Evolutionary conservation across 768 basidiomycete genomes (phyloP), one percentile per base, ranked within the genome.

Genomic region (Suillus alpinus): DNA sequence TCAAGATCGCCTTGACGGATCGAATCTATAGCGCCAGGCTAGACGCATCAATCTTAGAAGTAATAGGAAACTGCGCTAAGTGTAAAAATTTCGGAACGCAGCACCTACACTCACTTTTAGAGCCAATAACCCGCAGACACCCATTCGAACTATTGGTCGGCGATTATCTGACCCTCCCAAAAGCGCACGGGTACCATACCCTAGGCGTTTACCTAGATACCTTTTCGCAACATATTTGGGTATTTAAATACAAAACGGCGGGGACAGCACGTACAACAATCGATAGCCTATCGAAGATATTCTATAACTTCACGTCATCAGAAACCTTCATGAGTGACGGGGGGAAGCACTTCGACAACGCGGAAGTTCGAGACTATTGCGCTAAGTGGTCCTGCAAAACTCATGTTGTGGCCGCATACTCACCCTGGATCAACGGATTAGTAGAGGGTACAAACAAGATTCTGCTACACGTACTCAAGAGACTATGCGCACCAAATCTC

Each of bases 401-500:
- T 7, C 63, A 71, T 13, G 61, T 72, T 0, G 59, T 67, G 0
- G 46, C 75, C 10, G 73, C 74, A 3, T 80, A 80, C 57, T 68
- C 76, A 18, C 78, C 78, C 8, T 80, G 78, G 79, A 63, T 78
- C 16, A 79, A 78, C 56, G 73, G 77, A 0, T 63, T 77, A 0
- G 66, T 76, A 0, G 73, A 78, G 44, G 70, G 71, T 6, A 64
- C 70, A 0, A 80, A 81, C 61, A 67, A 67, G 9, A 43, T 71
- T 0, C 62, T 80, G 0, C 63, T 79, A 0, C 53, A 67, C 8
- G 16, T 64, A 0, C 62, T 80, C 1, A 65, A 65, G 23, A 49
- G 70, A 0, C 55, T 79, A 3, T 79, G 78, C 50, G 68, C 71
- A 10, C 78, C 77, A 3, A 67, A 69, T 0, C 36, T 76, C 0